Conservation (phyloP, 805 yeast genomes). For the Candida anglica region DNA sequence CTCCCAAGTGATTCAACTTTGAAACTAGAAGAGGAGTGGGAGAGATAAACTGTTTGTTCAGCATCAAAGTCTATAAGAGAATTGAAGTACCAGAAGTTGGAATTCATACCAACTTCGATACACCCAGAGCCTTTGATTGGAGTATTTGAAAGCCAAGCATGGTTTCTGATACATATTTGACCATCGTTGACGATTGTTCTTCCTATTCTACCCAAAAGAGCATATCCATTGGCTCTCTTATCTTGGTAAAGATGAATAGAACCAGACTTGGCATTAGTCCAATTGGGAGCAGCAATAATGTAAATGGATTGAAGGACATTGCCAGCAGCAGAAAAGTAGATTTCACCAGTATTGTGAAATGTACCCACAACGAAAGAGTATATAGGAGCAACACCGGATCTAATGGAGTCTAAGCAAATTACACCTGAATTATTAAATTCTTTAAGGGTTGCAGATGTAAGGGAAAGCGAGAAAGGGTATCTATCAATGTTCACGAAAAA, state of each 20-base stretch:
- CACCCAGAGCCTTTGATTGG: constrained; percentile 22
- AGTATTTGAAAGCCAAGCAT: constrained; percentile 17
- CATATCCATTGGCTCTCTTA: no score
- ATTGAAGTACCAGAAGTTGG: constrained; percentile 13
- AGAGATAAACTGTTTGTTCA: constrained; percentile 15
- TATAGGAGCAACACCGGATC: constrained; percentile 13
- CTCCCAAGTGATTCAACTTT: constrained; percentile 10
- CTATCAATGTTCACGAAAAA: constrained; percentile 18
- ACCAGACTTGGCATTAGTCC: constrained; percentile 15
- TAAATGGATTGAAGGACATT: constrained; percentile 10
- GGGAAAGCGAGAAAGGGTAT: no score
- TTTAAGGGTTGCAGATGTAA: no score
- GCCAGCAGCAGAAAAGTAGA: constrained; percentile 19
- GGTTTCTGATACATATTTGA: constrained; percentile 21
- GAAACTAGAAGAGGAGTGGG: constrained; percentile 13
- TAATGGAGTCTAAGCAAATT: no score
- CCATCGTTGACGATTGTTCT: constrained; percentile 19
- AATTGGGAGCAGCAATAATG: constrained; percentile 10
- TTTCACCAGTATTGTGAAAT: constrained; percentile 20
- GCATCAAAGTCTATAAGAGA: constrained; percentile 10
- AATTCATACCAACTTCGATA: constrained; percentile 13
- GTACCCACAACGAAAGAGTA: constrained; percentile 12
- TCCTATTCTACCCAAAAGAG: constrained; percentile 11
- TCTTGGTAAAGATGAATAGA: constrained; percentile 13
- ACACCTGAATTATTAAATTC: no score